These are phyloP conservation scores for Colletotrichum sp. DNA, from an alignment of 2,329 filamentous ascomycete species.

Conservation along the genomic window DNA sequence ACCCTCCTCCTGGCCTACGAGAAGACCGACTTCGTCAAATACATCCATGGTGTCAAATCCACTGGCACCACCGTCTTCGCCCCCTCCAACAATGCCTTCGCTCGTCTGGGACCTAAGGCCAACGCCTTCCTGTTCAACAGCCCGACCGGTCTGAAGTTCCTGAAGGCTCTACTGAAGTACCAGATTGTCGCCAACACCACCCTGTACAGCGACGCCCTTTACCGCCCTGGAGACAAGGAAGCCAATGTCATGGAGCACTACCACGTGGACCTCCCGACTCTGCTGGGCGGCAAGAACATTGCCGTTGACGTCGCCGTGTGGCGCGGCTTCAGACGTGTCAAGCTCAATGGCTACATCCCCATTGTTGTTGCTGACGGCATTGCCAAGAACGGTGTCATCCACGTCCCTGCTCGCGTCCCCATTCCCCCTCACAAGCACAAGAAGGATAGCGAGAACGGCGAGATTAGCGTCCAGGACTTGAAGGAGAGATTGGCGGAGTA, in stretches of 20 bases:
- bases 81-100: slow-evolving; percentile 82
- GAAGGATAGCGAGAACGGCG: slow-evolving; percentile 41
- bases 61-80: slow-evolving; percentile 80
- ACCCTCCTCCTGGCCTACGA: slow-evolving; percentile 77
- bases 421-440: slow-evolving; percentile 72
- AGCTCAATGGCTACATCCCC: slow-evolving; percentile 74
- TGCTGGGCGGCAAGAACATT: slow-evolving; percentile 69
- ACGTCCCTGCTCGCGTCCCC: slow-evolving; percentile 74
- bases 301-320: slow-evolving; percentile 74
- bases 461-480: slow-evolving; percentile 65
- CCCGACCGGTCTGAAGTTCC: slow-evolving; percentile 70
- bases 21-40: slow-evolving; percentile 74
- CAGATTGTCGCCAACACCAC: slow-evolving; percentile 77
- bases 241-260: slow-evolving; percentile 52
- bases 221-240: slow-evolving; percentile 48
- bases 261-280: slow-evolving; percentile 75
- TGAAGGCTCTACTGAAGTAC: slow-evolving; percentile 80
- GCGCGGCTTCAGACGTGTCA: slow-evolving; percentile 72
- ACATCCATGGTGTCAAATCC: slow-evolving; percentile 58
- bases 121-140: slow-evolving; percentile 89
- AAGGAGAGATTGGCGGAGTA: slow-evolving; percentile 57
- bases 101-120: slow-evolving; percentile 71
- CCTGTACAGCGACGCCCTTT: slow-evolving; percentile 84
- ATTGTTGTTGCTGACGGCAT: slow-evolving; percentile 74
- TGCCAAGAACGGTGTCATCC: slow-evolving; percentile 81